These are phyloP conservation scores for Cercospora sesami DNA, from an alignment of 2,329 filamentous ascomycete genomes.

Conservation along the genomic window DNA sequence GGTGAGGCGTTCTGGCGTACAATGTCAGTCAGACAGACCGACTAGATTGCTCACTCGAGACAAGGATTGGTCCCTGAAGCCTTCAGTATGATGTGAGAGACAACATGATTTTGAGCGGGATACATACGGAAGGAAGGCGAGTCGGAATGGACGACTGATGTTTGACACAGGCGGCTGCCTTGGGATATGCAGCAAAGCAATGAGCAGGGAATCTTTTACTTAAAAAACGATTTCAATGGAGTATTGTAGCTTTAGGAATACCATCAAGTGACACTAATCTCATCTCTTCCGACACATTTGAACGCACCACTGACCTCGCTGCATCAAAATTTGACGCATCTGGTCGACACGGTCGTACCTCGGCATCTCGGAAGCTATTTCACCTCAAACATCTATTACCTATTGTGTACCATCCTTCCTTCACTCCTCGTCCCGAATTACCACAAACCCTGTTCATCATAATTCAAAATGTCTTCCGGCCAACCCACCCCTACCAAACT, in stretches of 20 bases:
- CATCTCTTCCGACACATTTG: neutral
- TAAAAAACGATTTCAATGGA: neutral
- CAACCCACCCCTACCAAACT: constrained; percentile 8
- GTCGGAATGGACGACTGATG: neutral
- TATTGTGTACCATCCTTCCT: neutral
- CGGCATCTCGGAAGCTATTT: neutral
- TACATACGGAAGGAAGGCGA: neutral
- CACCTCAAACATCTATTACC: neutral
- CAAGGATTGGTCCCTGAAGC: neutral
- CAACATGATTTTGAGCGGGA: neutral
- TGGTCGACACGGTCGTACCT: neutral
- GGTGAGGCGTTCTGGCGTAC: neutral
- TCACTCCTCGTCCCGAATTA: no score
- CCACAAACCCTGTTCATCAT: no score
- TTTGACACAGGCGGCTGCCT: neutral
- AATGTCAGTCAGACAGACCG: neutral
- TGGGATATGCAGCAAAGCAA: neutral
- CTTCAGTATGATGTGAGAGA: neutral
- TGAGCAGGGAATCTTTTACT: neutral
- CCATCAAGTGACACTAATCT: neutral
- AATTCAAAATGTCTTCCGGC: constrained; percentile 17
- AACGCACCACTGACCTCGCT: neutral
- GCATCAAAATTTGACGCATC: neutral
- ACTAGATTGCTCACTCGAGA: neutral
- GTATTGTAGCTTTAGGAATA: neutral